phyloP scores from a whole-genome alignment of 1,284 basidiomycete genomes.

The Lignosus rhinocerotis region DNA sequence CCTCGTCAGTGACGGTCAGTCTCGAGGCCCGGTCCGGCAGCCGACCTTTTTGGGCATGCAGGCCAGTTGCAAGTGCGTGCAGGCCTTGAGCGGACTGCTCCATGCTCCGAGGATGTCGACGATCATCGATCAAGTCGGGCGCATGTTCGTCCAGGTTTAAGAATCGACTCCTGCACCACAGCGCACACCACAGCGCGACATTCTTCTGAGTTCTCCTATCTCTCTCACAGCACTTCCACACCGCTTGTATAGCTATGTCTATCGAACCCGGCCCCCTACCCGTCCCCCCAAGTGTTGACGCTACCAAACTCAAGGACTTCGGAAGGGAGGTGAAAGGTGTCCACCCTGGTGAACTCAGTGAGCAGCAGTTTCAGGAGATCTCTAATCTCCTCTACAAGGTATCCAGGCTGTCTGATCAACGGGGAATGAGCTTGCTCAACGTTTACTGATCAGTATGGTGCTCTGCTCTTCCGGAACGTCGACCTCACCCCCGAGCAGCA shows the following conservation, averaged over 20 bases:
- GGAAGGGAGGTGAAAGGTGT: conserved; percentile 54
- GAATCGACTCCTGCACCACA: neutral
- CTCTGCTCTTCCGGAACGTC: conserved; percentile 73
- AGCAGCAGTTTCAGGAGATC: conserved; percentile 50
- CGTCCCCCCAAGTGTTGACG: conserved; percentile 49
- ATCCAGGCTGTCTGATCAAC: neutral
- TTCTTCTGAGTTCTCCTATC: neutral
- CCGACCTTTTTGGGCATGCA: too few relatives aligned
- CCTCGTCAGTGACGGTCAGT: too few relatives aligned
- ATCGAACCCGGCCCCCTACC: conserved; percentile 44
- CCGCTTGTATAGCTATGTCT: conserved; percentile 36
- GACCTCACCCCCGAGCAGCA: conserved; percentile 80
- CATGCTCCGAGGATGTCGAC: neutral
- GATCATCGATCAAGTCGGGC: conserved; percentile 3
- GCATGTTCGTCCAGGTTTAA: neutral
- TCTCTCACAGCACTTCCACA: conserved; percentile 5
- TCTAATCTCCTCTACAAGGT: conserved; percentile 56
- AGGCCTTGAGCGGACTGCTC: too few relatives aligned
- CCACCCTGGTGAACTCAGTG: conserved; percentile 45
- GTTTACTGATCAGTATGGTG: conserved; percentile 53
- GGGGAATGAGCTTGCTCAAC: neutral
- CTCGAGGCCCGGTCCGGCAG: neutral
- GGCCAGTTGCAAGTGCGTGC: too few relatives aligned
- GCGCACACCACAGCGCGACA: neutral
- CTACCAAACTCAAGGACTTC: conserved; percentile 48